Percentiles rank a stretch among this genome's conserved stretches.
Evolutionary conservation across 306 rosid species (phyloP).

Genomic region (Vicia faba): DNA sequence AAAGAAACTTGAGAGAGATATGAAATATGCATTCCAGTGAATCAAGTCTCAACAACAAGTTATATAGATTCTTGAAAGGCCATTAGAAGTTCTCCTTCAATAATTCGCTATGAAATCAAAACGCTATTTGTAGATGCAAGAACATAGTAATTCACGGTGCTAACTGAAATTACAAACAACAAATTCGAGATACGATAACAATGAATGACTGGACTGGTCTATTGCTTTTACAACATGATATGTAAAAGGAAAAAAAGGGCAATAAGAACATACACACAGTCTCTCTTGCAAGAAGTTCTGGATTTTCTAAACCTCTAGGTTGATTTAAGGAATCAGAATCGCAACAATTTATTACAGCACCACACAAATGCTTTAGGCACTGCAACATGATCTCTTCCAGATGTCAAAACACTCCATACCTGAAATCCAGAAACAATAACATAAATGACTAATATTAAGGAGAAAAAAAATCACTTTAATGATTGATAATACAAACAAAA

Average conservation of each 20-base stretch:
- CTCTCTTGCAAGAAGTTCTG: conserved; percentile 86
- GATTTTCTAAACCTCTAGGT: conserved; percentile 73
- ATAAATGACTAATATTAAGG: too few relatives aligned
- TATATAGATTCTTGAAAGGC: background rate
- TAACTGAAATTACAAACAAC: background rate
- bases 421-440: conserved; percentile 37
- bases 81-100: background rate
- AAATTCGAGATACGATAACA: background rate
- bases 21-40: background rate
- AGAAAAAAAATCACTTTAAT: too few relatives aligned
- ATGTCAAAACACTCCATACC: conserved; percentile 84
- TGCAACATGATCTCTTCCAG: conserved; percentile 75
- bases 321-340: conserved; percentile 52
- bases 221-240: conserved; percentile 33
- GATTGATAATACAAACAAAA: background rate
- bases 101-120: background rate
- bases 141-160: background rate
- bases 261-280: conserved; percentile 72
- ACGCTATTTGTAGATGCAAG: background rate
- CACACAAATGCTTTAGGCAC: conserved; percentile 77
- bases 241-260: conserved; percentile 33
- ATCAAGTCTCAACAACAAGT: conserved; percentile 17
- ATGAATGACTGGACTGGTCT: background rate
- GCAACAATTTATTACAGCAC: conserved; percentile 58
- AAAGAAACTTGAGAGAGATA: conserved; percentile 29